Evolutionary conservation across 345 rosid genomes (phyloP).

Genomic region (Lagerstroemia speciosa): DNA sequence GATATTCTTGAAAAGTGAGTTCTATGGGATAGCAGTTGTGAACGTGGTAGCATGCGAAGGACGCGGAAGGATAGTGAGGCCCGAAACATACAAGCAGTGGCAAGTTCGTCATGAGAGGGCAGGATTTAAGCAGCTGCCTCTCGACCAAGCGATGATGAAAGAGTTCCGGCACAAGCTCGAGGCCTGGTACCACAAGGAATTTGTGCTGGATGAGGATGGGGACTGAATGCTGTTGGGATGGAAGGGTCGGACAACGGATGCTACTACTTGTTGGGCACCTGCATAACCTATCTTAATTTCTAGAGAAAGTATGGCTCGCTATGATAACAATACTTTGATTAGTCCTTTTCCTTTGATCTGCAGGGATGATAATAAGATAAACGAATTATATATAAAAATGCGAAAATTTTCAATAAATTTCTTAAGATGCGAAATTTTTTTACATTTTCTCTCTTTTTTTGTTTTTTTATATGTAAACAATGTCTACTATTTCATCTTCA

Average conservation of each 20-base stretch:
- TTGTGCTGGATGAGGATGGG: constrained; percentile 45
- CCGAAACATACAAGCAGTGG: constrained; percentile 86
- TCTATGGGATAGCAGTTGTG: constrained; percentile 47
- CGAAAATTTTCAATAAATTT: too few relatives aligned
- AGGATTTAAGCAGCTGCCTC: constrained; percentile 51
- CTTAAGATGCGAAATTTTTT: too few relatives aligned
- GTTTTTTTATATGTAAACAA: too few relatives aligned
- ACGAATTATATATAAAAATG: too few relatives aligned
- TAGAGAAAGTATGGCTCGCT: too few relatives aligned
- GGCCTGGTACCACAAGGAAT: constrained; percentile 59
- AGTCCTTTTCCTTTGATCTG: too few relatives aligned
- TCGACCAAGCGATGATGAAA: constrained; percentile 35
- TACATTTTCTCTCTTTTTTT: too few relatives aligned
- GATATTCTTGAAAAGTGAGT: constrained; percentile 44
- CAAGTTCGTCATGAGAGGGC: constrained; percentile 50
- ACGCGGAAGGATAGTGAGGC: constrained; percentile 59
- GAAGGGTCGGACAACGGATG: constrained; percentile 67
- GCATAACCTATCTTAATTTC: too few relatives aligned
- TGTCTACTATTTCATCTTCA: too few relatives aligned
- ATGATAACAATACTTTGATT: too few relatives aligned
- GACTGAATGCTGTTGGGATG: constrained; percentile 78
- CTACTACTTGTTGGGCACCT: constrained; percentile 66
- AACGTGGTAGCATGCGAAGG: constrained; percentile 77
- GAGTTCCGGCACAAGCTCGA: constrained; percentile 26
- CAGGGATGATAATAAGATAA: too few relatives aligned